Percentiles rank a stretch among this genome's conserved stretches.
Conservation (phyloP, 2,329 filamentous ascomycete genomes). For the Teratosphaeria destructans region DNA sequence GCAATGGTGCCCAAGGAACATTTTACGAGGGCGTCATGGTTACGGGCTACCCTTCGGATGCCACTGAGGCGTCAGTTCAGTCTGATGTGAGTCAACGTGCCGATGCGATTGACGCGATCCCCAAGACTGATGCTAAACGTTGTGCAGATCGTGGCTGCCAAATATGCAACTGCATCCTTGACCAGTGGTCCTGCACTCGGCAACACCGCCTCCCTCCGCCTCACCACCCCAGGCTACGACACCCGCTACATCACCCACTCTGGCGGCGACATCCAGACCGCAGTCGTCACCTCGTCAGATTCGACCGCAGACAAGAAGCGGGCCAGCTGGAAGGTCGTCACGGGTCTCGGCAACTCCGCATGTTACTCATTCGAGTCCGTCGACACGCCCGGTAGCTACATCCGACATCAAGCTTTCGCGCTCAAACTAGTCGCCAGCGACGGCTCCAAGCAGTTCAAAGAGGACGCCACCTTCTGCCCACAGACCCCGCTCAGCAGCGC, state of each 20-base stretch:
- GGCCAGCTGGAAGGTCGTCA: conserved; percentile 44
- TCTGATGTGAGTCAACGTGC: conserved; percentile 36
- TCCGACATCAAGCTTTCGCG: conserved; percentile 46
- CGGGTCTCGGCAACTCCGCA: conserved; percentile 45
- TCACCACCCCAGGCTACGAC: conserved; percentile 44
- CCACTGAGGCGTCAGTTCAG: conserved; percentile 39
- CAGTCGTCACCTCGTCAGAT: conserved; percentile 44
- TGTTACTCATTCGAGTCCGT: conserved; percentile 53
- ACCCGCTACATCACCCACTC: conserved; percentile 47
- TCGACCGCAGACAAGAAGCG: conserved; percentile 39
- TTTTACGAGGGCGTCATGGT: conserved; percentile 55
- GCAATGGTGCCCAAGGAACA: conserved; percentile 43
- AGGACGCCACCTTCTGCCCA: conserved; percentile 55
- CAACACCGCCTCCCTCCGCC: conserved; percentile 43
- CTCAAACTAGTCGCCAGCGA: conserved; percentile 44
- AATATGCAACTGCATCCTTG: conserved; percentile 41
- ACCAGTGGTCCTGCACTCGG: conserved; percentile 42
- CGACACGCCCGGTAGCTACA: conserved; percentile 48
- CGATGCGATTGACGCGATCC: conserved; percentile 20
- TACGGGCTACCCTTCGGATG: conserved; percentile 49
- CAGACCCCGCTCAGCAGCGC: conserved; percentile 41
- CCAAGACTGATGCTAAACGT: background rate
- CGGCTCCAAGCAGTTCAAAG: conserved; percentile 45
- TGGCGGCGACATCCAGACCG: conserved; percentile 41
- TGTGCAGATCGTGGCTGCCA: conserved; percentile 26